Conservation (phyloP, 495 filamentous ascomycete species). For the Penicillium chermesinum region DNA sequence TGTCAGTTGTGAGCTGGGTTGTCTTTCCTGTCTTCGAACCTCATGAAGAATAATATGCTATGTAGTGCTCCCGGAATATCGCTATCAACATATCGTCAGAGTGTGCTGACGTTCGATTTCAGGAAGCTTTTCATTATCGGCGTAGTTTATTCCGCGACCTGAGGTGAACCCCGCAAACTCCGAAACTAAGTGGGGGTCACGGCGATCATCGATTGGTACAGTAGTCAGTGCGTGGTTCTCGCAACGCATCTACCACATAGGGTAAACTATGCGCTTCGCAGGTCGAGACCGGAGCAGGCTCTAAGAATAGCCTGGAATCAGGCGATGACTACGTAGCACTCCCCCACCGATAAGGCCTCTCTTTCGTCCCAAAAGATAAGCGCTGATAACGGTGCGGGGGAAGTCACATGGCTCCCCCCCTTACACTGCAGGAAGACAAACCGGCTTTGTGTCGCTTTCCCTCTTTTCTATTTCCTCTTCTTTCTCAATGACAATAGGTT, state of each 20-base stretch:
- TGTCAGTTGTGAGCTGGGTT: not conserved
- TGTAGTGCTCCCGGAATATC: no score
- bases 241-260: not conserved
- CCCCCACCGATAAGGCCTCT: conserved; percentile 4
- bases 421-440: not conserved
- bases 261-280: not conserved
- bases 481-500: conserved; percentile 16
- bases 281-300: not conserved
- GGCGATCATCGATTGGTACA: not conserved
- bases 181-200: conserved; percentile 1
- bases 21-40: not conserved
- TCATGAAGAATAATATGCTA: not conserved
- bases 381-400: conserved; percentile 25
- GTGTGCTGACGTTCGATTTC: no score
- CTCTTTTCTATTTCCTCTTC: conserved; percentile 2
- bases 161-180: not conserved
- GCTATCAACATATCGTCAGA: no score
- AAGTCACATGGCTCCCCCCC: conserved; percentile 14
- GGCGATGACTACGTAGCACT: not conserved
- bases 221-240: not conserved
- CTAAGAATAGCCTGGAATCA: not conserved
- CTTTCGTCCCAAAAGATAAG: conserved; percentile 17
- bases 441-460: conserved; percentile 3
- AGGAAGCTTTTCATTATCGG: not conserved
- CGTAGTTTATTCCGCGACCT: not conserved